These are phyloP conservation scores for Phallus indusiatus DNA, from an alignment of 768 basidiomycete genomes.

Conservation along the genomic window DNA sequence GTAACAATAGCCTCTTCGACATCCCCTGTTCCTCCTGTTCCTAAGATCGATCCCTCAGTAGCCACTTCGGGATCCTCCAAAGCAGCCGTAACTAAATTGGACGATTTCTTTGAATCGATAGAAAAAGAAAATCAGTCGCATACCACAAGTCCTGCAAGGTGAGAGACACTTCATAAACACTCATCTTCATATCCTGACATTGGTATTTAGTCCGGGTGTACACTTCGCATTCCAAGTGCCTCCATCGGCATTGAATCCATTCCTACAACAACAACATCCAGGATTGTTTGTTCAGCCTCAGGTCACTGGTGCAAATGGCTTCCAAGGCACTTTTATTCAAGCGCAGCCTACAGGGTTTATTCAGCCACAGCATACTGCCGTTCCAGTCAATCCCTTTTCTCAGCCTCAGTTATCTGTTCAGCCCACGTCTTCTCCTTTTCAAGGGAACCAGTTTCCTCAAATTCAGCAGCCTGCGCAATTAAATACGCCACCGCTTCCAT, in stretches of 20 bases:
- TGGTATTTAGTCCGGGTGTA: background rate
- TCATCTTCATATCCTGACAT: conserved; percentile 3
- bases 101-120: conserved; percentile 87
- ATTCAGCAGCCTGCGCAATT: conserved; percentile 27
- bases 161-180: conserved; percentile 10
- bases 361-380: conserved; percentile 33
- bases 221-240: background rate
- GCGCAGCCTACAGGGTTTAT: conserved; percentile 54
- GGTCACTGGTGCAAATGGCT: conserved; percentile 33
- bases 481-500: conserved; percentile 21
- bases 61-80: conserved; percentile 21
- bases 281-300: conserved; percentile 28
- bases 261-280: background rate
- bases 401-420: conserved; percentile 19
- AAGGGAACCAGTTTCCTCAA: background rate
- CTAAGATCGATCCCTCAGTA: conserved; percentile 14
- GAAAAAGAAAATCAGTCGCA: conserved; percentile 71
- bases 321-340: conserved; percentile 33
- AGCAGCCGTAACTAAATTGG: conserved; percentile 36
- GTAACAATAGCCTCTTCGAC: conserved; percentile 6
- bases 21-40: conserved; percentile 18
- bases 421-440: conserved; percentile 35
- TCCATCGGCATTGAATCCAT: background rate
- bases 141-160: conserved; percentile 55
- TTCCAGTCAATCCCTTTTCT: conserved; percentile 25